A percentile compares a stretch with the other conserved stretches of the same genome.
phyloP scores from a whole-genome alignment of 2,329 filamentous ascomycete species.

The Aspergillus arachidicola region DNA sequence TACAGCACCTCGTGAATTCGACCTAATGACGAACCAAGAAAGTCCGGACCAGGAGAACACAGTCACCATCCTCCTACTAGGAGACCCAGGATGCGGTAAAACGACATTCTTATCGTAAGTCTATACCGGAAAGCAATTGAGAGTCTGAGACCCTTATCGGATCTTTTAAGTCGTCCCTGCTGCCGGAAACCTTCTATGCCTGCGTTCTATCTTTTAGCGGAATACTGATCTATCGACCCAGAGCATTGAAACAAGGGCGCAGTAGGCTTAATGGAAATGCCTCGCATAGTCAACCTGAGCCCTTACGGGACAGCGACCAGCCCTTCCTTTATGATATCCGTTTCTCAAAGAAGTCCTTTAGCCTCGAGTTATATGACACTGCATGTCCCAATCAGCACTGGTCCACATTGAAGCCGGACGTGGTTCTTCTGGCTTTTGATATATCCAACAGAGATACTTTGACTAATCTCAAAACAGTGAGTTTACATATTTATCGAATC shows the following conservation, averaged over 20 bases:
- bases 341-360: constrained; percentile 58
- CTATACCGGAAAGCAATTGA: background rate
- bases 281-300: constrained; percentile 40
- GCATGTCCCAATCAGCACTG: constrained; percentile 58
- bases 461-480: constrained; percentile 46
- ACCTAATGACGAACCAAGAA: constrained; percentile 12
- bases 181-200: background rate
- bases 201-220: background rate
- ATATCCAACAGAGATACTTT: constrained; percentile 57
- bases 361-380: constrained; percentile 60
- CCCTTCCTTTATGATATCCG: constrained; percentile 62
- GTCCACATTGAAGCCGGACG: constrained; percentile 55
- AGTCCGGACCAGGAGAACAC: constrained; percentile 18
- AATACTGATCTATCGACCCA: background rate
- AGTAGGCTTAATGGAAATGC: constrained; percentile 22
- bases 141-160: no score
- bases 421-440: constrained; percentile 62
- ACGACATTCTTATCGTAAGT: constrained; percentile 64
- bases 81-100: constrained; percentile 63
- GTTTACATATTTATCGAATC: constrained; percentile 8
- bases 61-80: constrained; percentile 56
- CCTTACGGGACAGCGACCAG: constrained; percentile 58
- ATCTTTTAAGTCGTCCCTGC: background rate
- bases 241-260: constrained; percentile 23
- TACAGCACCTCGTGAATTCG: background rate